phyloP scores from a whole-genome alignment of 2,329 filamentous ascomycete species.

The Penicillium sp. region DNA sequence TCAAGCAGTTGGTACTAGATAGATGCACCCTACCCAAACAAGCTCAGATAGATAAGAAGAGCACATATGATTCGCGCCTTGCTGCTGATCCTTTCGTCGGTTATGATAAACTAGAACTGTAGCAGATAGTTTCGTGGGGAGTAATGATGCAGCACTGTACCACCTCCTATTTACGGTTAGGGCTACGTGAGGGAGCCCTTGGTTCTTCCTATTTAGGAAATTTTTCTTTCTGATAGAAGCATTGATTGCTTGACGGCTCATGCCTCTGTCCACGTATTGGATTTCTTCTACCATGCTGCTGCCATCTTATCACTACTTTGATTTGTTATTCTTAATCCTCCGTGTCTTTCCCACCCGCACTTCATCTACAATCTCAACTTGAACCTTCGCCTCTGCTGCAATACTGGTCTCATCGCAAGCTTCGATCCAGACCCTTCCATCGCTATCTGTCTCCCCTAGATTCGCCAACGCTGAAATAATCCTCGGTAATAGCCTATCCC shows the following conservation, averaged over 20 bases:
- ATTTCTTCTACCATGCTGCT: not conserved
- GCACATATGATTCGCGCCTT: not conserved
- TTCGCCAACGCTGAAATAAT: not conserved
- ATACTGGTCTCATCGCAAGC: constrained; percentile 1
- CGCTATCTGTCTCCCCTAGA: not conserved
- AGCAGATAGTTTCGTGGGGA: not conserved
- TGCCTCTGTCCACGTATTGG: not conserved
- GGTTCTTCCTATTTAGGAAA: not conserved
- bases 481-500: not conserved
- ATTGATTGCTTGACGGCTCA: not conserved
- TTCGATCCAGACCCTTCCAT: constrained; percentile 1
- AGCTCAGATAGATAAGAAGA: not conserved
- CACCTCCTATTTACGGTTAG: not conserved
- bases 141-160: not conserved
- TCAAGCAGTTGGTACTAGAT: not conserved
- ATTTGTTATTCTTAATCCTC: not conserved
- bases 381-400: not conserved
- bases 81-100: not conserved
- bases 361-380: not conserved
- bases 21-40: not conserved
- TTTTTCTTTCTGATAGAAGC: not conserved
- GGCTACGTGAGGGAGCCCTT: not conserved
- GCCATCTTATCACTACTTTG: not conserved
- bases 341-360: not conserved
- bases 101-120: not conserved